These are phyloP conservation scores for Micractinium conductrix DNA, from an alignment of 139 green algal genomes.

Conservation along the genomic window DNA sequence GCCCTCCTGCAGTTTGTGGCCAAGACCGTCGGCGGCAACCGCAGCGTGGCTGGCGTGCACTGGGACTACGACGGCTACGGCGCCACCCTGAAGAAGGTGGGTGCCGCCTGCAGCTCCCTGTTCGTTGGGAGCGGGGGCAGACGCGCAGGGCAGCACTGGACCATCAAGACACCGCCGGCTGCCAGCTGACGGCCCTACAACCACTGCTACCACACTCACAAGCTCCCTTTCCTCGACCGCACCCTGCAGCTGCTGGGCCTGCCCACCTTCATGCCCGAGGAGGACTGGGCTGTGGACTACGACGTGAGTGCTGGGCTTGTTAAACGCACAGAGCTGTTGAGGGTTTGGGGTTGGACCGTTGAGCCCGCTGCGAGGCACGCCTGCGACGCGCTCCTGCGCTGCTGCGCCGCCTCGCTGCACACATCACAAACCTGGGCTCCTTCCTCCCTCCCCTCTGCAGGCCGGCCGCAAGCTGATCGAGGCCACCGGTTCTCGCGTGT, in stretches of 20 bases:
- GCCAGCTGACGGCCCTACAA: no score
- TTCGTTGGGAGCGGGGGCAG: background rate
- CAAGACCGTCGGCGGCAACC: slow-evolving; percentile 48
- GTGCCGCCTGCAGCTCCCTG: no score
- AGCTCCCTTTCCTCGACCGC: no score
- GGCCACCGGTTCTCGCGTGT: slow-evolving; percentile 46
- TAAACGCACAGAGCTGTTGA: no score
- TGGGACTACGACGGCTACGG: slow-evolving; percentile 75
- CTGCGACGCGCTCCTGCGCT: no score
- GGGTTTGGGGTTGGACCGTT: no score
- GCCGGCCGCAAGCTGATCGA: slow-evolving; percentile 54
- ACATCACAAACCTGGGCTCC: no score
- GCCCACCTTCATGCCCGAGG: slow-evolving; percentile 58
- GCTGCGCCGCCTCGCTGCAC: no score
- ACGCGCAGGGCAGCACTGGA: background rate
- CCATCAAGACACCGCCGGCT: background rate
- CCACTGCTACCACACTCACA: no score
- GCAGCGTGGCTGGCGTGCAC: slow-evolving; percentile 64
- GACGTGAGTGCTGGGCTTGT: no score
- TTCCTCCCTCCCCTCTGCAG: background rate
- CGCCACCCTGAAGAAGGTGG: slow-evolving; percentile 36
- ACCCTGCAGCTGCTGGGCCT: slow-evolving; percentile 24
- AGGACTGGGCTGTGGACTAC: slow-evolving; percentile 65
- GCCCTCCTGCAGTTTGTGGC: slow-evolving; percentile 5
- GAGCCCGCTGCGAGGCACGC: no score